Evolutionary conservation across 768 basidiomycete species (phyloP), one percentile per base, ranked within the genome.

Genomic region (Boletus rubescentipes): DNA sequence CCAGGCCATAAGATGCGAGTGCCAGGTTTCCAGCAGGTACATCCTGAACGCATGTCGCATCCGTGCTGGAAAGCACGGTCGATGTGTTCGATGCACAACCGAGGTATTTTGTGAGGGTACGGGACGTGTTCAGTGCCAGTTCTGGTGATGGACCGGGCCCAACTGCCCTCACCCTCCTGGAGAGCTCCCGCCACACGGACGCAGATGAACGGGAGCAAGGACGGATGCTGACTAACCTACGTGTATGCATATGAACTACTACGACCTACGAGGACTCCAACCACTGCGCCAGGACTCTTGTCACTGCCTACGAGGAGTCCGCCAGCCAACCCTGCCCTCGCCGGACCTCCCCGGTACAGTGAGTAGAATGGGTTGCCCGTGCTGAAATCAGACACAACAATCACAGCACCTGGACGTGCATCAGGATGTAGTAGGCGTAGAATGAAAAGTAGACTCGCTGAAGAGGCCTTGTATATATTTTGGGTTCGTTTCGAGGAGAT

Each of bases 381-480:
- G 47, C 59, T 39, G 15, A 50, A 67, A 41, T 64, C 62, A 8
- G 57, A 61, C 26, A 42, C 31, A 16, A 66, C 41, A n/a, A 59
- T 52, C 20, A 57, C 59, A 50, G 62, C 36, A 16, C 50, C 59
- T 66, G 15, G 10, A 15, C 18, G 9, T 23, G 1, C n/a, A 31
- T 53, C 31, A 44, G 21, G 8, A 47, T 4, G 16, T 3, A 32
- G 5, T 4, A 21, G 23, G 3, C 12, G 9, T 4, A 3, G 5
- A 16, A 39, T 11, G n/a, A 26, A 16, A 15, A 26, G 15, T 9
- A 14, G 26, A 41, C 43, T 43, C 48, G 67, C 63, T 54, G 37
- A 65, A 65, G 12, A 62, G 46, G 20, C 55, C 65, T 11, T 35
- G 49, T 5, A 57, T 64, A 30, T 64, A 59, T 16, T 47, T 51